phyloP scores from a whole-genome alignment of 345 rosid genomes.

The Bretschneidera sinensis region DNA sequence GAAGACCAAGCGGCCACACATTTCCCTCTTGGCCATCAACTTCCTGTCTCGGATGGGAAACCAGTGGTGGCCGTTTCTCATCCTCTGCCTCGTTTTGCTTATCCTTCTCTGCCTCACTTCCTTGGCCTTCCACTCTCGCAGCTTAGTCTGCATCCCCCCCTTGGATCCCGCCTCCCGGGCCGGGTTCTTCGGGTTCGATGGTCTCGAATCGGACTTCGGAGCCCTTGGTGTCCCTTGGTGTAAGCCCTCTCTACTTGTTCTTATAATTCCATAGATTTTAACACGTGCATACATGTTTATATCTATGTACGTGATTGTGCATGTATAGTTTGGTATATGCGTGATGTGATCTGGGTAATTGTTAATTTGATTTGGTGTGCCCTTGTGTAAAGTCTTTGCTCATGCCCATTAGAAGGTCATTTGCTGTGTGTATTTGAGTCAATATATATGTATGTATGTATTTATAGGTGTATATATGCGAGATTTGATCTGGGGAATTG shows the following conservation, averaged over 20 bases:
- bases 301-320: too few species aligned
- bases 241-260: conserved; percentile 41
- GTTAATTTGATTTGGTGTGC: not conserved
- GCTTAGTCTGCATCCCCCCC: conserved; percentile 69
- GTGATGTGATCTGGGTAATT: not conserved
- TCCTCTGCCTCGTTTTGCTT: conserved; percentile 34
- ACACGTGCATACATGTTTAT: not conserved
- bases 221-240: conserved; percentile 99
- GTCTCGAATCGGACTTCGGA: conserved; percentile 85
- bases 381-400: not conserved
- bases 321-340: not conserved
- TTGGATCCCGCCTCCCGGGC: conserved; percentile 64
- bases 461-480: not conserved
- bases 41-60: conserved; percentile 44
- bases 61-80: conserved; percentile 44
- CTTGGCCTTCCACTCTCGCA: conserved; percentile 38
- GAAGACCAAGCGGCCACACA: conserved; percentile 54
- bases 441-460: not conserved
- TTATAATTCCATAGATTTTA: too few species aligned
- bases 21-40: conserved; percentile 42
- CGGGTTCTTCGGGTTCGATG: conserved; percentile 69
- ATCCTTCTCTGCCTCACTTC: conserved; percentile 33
- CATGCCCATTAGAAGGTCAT: not conserved
- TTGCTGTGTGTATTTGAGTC: not conserved
- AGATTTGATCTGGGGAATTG: conserved; percentile 20